Conservation (phyloP, 768 basidiomycete genomes). For the Trichaptum fuscoviolaceum region DNA sequence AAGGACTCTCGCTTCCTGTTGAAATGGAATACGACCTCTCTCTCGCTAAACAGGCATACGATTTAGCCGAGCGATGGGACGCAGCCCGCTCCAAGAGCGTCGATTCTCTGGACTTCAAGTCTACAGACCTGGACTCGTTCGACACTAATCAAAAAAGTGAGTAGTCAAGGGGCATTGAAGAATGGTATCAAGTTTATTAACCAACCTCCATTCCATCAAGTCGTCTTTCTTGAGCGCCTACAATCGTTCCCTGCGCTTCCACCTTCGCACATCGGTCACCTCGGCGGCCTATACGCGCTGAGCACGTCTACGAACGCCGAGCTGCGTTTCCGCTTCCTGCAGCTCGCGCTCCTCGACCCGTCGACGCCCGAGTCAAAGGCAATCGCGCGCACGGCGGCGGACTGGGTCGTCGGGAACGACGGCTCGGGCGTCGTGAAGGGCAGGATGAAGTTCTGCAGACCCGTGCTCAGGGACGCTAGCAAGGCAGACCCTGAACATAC, state of each 20-base stretch:
- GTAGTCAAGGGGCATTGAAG: constrained; percentile 14
- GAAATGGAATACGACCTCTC: constrained; percentile 70
- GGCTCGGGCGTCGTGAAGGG: constrained; percentile 62
- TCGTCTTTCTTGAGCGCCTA: constrained; percentile 81
- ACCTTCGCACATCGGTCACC: constrained; percentile 46
- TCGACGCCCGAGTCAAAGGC: constrained; percentile 39
- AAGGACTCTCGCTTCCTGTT: constrained; percentile 68
- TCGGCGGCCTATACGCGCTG: constrained; percentile 48
- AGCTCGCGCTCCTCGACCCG: constrained; percentile 54
- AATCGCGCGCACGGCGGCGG: constrained; percentile 49
- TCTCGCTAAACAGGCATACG: constrained; percentile 64
- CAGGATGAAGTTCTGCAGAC: constrained; percentile 82
- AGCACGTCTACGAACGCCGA: constrained; percentile 67
- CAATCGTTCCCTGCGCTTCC: constrained; percentile 61
- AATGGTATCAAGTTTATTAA: neutral
- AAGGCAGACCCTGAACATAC: constrained; percentile 53
- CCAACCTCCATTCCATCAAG: constrained; percentile 28
- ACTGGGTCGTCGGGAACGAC: constrained; percentile 64
- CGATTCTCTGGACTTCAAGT: constrained; percentile 47
- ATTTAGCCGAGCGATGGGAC: constrained; percentile 72
- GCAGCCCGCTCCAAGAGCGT: constrained; percentile 46
- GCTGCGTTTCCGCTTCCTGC: constrained; percentile 74
- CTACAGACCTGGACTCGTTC: constrained; percentile 56
- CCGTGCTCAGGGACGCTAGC: constrained; percentile 50
- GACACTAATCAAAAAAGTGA: constrained; percentile 73